Percentiles rank a stretch among this genome's conserved stretches.
Conservation (phyloP, 2,329 filamentous ascomycete genomes). For the Fusarium sp. region DNA sequence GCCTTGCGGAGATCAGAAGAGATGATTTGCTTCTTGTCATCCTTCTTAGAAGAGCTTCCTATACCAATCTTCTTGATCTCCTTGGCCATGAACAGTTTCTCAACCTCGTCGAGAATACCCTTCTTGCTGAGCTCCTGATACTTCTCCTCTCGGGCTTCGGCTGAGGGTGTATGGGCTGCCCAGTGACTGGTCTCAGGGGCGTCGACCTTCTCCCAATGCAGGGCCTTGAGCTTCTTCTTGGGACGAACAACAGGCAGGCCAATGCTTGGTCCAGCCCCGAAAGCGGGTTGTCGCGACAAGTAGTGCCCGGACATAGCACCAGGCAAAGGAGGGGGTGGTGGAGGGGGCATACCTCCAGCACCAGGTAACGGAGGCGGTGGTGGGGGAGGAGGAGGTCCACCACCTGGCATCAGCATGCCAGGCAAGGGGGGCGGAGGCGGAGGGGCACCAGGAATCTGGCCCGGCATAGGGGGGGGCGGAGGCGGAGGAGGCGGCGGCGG, state of each 20-base stretch:
- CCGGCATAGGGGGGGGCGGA: background rate
- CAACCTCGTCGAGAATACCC: constrained; percentile 96
- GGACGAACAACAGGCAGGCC: constrained; percentile 84
- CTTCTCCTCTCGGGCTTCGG: constrained; percentile 91
- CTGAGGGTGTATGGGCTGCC: constrained; percentile 87
- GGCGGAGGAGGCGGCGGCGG: background rate
- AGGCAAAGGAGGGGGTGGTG: constrained; percentile 72
- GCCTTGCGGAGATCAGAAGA: constrained; percentile 88
- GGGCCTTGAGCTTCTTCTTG: constrained; percentile 99
- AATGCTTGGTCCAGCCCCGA: constrained; percentile 64
- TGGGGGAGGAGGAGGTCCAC: constrained; percentile 30
- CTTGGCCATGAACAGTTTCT: constrained; percentile 97
- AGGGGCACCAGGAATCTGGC: background rate
- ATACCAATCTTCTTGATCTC: constrained; percentile 89
- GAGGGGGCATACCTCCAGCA: constrained; percentile 54
- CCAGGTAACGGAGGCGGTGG: constrained; percentile 48
- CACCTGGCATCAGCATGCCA: background rate
- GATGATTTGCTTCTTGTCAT: constrained; percentile 98
- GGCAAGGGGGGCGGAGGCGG: background rate
- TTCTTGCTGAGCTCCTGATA: constrained; percentile 92
- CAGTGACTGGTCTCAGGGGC: constrained; percentile 90
- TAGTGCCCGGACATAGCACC: constrained; percentile 80
- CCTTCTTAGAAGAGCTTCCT: constrained; percentile 73
- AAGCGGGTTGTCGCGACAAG: constrained; percentile 70
- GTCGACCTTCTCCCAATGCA: constrained; percentile 99